These are phyloP conservation scores for Cymbidium sinense DNA, from an alignment of 106 monocot species.

Conservation along the genomic window DNA sequence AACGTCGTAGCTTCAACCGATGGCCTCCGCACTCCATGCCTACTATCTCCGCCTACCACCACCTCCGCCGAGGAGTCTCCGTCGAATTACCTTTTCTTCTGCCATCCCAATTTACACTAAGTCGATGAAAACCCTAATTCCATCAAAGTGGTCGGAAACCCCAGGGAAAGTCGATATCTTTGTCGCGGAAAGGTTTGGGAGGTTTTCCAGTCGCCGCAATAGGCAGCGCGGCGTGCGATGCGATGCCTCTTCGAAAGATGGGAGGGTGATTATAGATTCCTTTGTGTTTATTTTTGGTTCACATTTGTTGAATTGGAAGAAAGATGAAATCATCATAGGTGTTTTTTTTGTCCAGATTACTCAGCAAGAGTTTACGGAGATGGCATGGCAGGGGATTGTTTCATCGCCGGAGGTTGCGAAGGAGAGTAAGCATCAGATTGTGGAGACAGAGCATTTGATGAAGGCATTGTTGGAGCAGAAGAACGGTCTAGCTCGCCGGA, in stretches of 20 bases:
- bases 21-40: constrained; percentile 17
- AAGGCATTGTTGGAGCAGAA: constrained; percentile 93
- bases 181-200: constrained; percentile 8
- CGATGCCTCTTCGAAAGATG: constrained; percentile 57
- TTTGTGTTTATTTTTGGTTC: not conserved
- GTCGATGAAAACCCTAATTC: constrained; percentile 16
- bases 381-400: constrained; percentile 99
- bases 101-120: not conserved
- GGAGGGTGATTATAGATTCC: constrained; percentile 32
- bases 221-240: constrained; percentile 42
- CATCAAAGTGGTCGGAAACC: constrained; percentile 34
- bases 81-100: not conserved
- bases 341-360: constrained; percentile 41
- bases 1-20: constrained; percentile 8
- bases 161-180: constrained; percentile 13
- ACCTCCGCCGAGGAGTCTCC: not conserved
- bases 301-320: not conserved
- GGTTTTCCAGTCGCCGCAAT: constrained; percentile 11
- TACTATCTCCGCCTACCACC: constrained; percentile 14
- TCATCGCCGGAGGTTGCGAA: constrained; percentile 92
- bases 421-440: constrained; percentile 94
- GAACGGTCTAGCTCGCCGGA: constrained; percentile 96
- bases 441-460: constrained; percentile 98
- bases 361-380: constrained; percentile 94
- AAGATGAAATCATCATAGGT: not conserved